Base-by-base conservation (phyloP, 2,329 filamentous ascomycete genomes). In the Biscogniauxia sp. region DNA sequence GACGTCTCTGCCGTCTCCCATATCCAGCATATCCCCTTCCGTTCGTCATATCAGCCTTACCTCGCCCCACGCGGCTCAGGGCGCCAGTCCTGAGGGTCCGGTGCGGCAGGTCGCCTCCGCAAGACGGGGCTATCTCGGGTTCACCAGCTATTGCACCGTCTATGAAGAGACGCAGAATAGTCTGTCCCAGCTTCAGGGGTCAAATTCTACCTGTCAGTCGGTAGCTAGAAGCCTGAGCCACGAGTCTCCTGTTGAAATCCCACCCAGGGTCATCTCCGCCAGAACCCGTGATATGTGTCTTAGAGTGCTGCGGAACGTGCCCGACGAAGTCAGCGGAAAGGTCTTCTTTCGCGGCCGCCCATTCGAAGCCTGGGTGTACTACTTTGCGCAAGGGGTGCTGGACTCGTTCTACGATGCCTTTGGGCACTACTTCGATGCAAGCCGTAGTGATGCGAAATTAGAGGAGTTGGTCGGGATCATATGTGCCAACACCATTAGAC, bases 101-200 rank as follows among this genome's bases (percentile, higher is more conserved):
- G 55, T 52, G 20, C 59, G 63, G 28, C 61, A 56, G 52, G 61
- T 68, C 25, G 56, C 57, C 32, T 54, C 54, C 15, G 55, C 64
- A 1, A 55, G 66, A 25, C 61, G 68, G 41, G 79, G 79, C 1
- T 80, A 80, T 68, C 71, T 81, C n/a, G 79, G 79, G 57, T 79
- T 76, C 64, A 80, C 77, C 2, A 80, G 77, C 58, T 78, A 77
- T 62, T 76, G 71, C 54, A 71, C 74, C 15, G 76, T 80, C 20
- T 77, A 76, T 54, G 75, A 78, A 20, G 78, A 80, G 59, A 78
- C 78, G 0, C 72, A 75, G 8, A 75, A 74, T 50, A 78, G 73
- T 19, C 66, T 79, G 2, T 75, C 73, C 4, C 70, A 76, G 5
- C 66, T 75, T 9, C 69, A 75, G 55, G 69, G 65, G 45, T 60